phyloP scores from a whole-genome alignment of 2,329 filamentous ascomycete species.

The Cladosporium cucumerinum region DNA sequence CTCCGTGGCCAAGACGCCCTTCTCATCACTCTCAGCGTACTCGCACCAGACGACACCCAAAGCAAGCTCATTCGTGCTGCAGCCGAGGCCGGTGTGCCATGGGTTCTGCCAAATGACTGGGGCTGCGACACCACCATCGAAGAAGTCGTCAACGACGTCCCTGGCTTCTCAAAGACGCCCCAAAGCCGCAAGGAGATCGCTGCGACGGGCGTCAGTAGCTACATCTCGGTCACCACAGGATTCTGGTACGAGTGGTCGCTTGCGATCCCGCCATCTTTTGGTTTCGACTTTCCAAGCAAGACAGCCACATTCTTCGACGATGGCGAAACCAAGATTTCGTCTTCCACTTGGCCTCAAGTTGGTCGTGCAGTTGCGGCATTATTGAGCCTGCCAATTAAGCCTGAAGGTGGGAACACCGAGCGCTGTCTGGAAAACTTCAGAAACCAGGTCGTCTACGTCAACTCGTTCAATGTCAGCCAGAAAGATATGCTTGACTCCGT shows the following conservation, averaged over 20 bases:
- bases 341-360: conserved; percentile 58
- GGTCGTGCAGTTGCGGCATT: conserved; percentile 51
- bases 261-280: conserved; percentile 31
- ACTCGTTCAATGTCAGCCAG: conserved; percentile 59
- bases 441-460: conserved; percentile 52
- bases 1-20: conserved; percentile 39
- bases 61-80: conserved; percentile 35
- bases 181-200: conserved; percentile 26
- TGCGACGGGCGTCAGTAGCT: conserved; percentile 26
- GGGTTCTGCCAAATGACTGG: conserved; percentile 42
- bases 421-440: conserved; percentile 44
- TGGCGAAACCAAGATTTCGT: conserved; percentile 55
- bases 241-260: conserved; percentile 40
- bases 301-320: conserved; percentile 47
- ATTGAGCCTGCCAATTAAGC: conserved; percentile 34
- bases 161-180: conserved; percentile 16
- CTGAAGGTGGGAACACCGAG: conserved; percentile 39
- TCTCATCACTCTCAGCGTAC: conserved; percentile 38
- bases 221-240: conserved; percentile 30
- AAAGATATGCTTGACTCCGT: conserved; percentile 63
- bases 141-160: conserved; percentile 24
- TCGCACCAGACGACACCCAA: conserved; percentile 32
- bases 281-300: conserved; percentile 38
- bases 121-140: conserved; percentile 30
- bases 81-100: conserved; percentile 38